Evolutionary conservation across 2,329 filamentous ascomycete genomes (phyloP).

Genomic region (Aspergillus sp.): DNA sequence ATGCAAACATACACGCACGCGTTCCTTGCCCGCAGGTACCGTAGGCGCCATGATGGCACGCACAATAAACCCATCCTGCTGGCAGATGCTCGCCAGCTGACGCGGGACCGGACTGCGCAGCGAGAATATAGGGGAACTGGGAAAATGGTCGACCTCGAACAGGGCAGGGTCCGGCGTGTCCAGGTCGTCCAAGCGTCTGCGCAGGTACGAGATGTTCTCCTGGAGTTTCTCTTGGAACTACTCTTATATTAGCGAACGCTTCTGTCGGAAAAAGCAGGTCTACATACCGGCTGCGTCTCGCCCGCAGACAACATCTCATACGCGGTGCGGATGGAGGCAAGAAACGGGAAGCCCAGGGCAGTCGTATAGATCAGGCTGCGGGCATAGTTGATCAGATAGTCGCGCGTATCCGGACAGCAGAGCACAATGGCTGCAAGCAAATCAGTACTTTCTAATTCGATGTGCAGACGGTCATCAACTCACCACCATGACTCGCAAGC

Average conservation of each 20-base stretch:
- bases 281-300: constrained; percentile 42
- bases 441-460: too few relatives aligned
- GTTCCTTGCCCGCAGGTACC: constrained; percentile 60
- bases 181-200: constrained; percentile 43
- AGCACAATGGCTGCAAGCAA: constrained; percentile 55
- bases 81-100: constrained; percentile 58
- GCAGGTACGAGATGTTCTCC: constrained; percentile 45
- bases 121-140: constrained; percentile 63
- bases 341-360: constrained; percentile 60
- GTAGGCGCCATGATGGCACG: constrained; percentile 67
- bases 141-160: constrained; percentile 40
- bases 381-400: constrained; percentile 73
- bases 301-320: constrained; percentile 58
- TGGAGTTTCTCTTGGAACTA: constrained; percentile 48
- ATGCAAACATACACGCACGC: constrained; percentile 67
- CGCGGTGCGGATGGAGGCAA: constrained; percentile 57
- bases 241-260: background rate
- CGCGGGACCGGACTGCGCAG: constrained; percentile 59
- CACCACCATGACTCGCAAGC: constrained; percentile 64
- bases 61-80: constrained; percentile 58
- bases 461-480: too few relatives aligned
- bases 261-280: too few relatives aligned
- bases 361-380: constrained; percentile 74
- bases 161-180: constrained; percentile 23
- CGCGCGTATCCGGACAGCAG: constrained; percentile 56